Percentiles rank a stretch among this genome's conserved stretches.
Evolutionary conservation across 306 rosid species (phyloP).

Genomic region (Sophora flavescens): DNA sequence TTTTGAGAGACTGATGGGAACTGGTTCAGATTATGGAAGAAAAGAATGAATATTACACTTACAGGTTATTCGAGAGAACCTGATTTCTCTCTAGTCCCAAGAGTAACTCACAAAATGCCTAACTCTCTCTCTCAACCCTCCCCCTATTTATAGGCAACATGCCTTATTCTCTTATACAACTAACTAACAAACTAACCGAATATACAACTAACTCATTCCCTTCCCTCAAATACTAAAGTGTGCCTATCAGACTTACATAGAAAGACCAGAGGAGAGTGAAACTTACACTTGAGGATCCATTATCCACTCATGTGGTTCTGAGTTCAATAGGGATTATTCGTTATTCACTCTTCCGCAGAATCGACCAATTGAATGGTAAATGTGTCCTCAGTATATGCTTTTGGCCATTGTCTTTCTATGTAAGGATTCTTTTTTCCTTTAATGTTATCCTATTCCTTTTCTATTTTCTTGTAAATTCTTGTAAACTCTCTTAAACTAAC

Average conservation of each 20-base stretch:
- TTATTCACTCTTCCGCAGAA: conserved; percentile 4
- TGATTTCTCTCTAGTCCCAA: too few relatives aligned
- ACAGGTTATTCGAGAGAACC: too few relatives aligned
- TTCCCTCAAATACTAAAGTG: too few relatives aligned
- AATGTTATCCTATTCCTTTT: background rate
- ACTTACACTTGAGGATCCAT: conserved; percentile 2
- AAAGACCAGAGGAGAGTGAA: background rate
- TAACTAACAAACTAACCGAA: too few relatives aligned
- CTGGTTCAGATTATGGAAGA: too few relatives aligned
- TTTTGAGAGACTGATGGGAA: too few relatives aligned
- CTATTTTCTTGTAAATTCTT: conserved; percentile 9
- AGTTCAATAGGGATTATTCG: conserved; percentile 22
- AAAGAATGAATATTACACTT: too few relatives aligned
- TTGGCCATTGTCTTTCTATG: conserved; percentile 8
- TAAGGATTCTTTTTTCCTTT: background rate
- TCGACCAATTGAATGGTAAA: conserved; percentile 6
- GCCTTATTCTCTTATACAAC: too few relatives aligned
- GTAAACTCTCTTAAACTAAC: conserved; percentile 20
- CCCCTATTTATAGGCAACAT: too few relatives aligned
- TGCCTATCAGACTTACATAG: background rate
- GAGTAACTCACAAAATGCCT: too few relatives aligned
- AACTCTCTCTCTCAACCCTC: too few relatives aligned
- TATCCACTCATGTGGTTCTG: background rate
- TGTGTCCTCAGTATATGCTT: background rate
- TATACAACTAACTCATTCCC: too few relatives aligned